Base-by-base conservation (phyloP, 2,329 filamentous ascomycete species). In the Xylariaceae sp. region DNA sequence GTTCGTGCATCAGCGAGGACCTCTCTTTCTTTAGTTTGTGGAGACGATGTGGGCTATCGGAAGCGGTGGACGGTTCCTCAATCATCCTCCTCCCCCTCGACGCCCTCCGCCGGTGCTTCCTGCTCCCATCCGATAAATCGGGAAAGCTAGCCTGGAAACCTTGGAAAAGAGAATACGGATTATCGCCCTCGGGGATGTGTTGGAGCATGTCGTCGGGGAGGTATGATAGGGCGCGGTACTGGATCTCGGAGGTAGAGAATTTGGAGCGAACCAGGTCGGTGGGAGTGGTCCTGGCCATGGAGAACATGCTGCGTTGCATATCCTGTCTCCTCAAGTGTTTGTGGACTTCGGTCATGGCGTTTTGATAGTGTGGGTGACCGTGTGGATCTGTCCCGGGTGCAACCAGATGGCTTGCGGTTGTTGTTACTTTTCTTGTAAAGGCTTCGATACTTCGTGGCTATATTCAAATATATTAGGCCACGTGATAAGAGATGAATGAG, bases 61-160 rank as follows among this genome's bases (percentile, higher is more conserved):
- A 26, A 26, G 23, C 70, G 9, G 70, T 66, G 3, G 81, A 77
- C 18, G 83, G 80, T 56, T 90, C 88, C 42, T 86, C 82, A 26
- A 97, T 76, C 66, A 96, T 73, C 71, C 92, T 93, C 69, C 91
- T 86, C 1, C 88, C 88, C 62, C 90, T 85, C 7, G 90, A 90
- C 42, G 86, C 83, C 59, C 86, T 85, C 65, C 90, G 84, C 50
- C 87, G 84, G 65, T 86, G 84, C 71, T 88, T 90, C 71, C 88
- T 87, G 63, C 83, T 84, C 60, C 88, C 84, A 16, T 95, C 89
- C 4, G 79, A 80, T 61, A 84, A 74, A 61, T 87, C 84, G 2
- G 93, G 93, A 60, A 96, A 81, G 61, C 87, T 93, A 46, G 93
- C 95, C 76, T 96, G 88, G 74, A 99, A 99, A 63, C 95, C 95